phyloP scores from a whole-genome alignment of 371 early-diverging fungal species.

The Chytridium lagenaria region DNA sequence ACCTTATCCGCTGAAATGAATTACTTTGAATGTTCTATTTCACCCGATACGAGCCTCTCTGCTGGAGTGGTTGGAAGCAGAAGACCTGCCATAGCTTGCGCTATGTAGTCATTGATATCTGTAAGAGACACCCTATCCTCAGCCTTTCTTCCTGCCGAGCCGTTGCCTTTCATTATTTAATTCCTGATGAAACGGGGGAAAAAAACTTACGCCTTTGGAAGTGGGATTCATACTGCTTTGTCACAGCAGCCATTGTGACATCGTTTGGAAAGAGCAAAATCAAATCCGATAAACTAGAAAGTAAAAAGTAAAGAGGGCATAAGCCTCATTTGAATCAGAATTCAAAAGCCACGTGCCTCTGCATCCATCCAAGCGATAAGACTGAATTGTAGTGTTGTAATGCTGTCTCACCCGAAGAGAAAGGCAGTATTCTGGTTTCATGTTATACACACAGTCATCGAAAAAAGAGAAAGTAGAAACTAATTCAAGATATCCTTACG shows the following conservation, averaged over 20 bases:
- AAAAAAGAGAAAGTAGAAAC: too few relatives aligned
- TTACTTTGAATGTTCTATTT: constrained; percentile 10
- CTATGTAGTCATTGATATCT: constrained; percentile 42
- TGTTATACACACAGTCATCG: too few relatives aligned
- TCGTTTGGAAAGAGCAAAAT: constrained; percentile 43
- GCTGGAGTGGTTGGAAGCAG: constrained; percentile 39
- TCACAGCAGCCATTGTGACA: constrained; percentile 20
- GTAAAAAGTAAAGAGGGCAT: too few relatives aligned
- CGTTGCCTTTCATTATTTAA: neutral
- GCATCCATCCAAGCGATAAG: constrained; percentile 44
- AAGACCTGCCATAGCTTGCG: constrained; percentile 33
- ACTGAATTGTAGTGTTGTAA: constrained; percentile 56
- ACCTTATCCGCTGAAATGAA: constrained; percentile 13
- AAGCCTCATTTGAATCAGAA: neutral
- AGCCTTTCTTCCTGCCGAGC: neutral
- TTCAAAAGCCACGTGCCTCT: neutral
- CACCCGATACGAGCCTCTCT: constrained; percentile 17
- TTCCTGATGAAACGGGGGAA: neutral
- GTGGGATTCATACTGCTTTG: constrained; percentile 29
- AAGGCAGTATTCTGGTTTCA: constrained; percentile 44
- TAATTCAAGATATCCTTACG: constrained; percentile 38
- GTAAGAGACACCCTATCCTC: constrained; percentile 22
- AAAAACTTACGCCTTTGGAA: neutral
- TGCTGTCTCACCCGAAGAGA: constrained; percentile 53
- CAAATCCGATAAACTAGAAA: constrained; percentile 31